Percentiles rank a stretch among this genome's conserved stretches.
phyloP scores from a whole-genome alignment of 139 green algal species.

The Chlamydomonas schloesseri region DNA sequence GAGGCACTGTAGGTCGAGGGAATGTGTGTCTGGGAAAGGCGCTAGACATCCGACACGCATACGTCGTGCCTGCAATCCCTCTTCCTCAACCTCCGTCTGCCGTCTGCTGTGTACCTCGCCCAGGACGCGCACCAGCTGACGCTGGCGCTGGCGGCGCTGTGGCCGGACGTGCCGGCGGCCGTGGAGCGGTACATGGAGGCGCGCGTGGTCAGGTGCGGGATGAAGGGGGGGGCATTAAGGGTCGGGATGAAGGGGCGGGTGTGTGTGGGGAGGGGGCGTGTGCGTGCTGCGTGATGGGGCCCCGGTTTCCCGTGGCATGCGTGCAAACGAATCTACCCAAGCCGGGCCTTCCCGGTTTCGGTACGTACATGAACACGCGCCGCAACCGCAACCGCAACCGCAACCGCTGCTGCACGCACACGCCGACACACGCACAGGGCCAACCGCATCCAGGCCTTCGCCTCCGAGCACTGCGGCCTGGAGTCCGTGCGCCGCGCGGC shows the following conservation, averaged over 20 bases:
- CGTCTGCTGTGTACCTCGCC: too few relatives aligned
- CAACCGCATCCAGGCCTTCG: neutral
- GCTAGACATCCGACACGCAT: too few relatives aligned
- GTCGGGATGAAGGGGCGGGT: too few relatives aligned
- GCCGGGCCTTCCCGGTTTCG: too few relatives aligned
- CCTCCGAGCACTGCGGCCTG: neutral
- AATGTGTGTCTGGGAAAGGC: too few relatives aligned
- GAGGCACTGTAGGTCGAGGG: too few relatives aligned
- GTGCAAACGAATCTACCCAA: too few relatives aligned
- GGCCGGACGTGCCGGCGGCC: conserved; percentile 37
- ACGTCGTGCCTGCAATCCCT: too few relatives aligned
- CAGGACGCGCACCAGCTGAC: conserved; percentile 57
- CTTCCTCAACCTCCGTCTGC: too few relatives aligned
- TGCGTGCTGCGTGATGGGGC: neutral
- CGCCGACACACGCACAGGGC: neutral
- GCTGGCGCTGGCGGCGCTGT: conserved; percentile 50
- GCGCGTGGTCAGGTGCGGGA: neutral
- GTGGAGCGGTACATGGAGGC: conserved; percentile 37
- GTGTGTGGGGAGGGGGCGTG: neutral
- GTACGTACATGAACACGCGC: neutral
- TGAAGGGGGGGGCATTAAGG: neutral
- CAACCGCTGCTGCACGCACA: neutral
- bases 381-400: neutral
- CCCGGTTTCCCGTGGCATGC: too few relatives aligned
- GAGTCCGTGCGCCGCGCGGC: neutral